Percentiles rank a stretch among this genome's conserved stretches.
phyloP scores from a whole-genome alignment of 2,329 filamentous ascomycete species.

The Ascosphaera aggregata region DNA sequence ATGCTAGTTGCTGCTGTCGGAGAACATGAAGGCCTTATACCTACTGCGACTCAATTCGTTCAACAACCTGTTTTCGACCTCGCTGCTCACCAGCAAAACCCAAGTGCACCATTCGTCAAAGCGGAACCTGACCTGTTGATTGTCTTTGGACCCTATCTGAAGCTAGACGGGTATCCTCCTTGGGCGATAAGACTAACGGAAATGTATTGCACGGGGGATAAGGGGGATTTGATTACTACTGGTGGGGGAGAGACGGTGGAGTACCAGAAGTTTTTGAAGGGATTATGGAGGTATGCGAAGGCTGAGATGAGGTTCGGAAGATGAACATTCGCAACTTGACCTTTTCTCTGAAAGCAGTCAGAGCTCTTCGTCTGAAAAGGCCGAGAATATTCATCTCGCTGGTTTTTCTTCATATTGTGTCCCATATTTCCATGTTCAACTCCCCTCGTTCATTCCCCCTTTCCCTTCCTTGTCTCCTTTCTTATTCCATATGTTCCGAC shows the following conservation, averaged over 20 bases:
- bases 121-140: slow-evolving; percentile 76
- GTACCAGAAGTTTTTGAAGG: slow-evolving; percentile 81
- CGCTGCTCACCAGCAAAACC: background rate
- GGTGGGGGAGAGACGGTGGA: slow-evolving; percentile 35
- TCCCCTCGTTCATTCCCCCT: background rate
- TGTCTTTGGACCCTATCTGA: slow-evolving; percentile 62
- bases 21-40: background rate
- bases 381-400: no score
- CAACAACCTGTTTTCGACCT: no score
- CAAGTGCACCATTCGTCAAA: slow-evolving; percentile 31
- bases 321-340: no score
- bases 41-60: no score
- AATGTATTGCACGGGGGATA: slow-evolving; percentile 45
- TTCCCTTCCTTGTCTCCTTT: background rate
- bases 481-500: background rate
- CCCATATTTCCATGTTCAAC: background rate
- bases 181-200: slow-evolving; percentile 93
- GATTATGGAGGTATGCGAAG: slow-evolving; percentile 59
- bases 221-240: slow-evolving; percentile 14
- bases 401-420: background rate
- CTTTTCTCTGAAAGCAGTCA: no score
- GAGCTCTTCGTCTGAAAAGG: no score
- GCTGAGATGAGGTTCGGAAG: slow-evolving; percentile 68
- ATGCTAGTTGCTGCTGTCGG: no score
- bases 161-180: slow-evolving; percentile 77